A percentile compares a stretch with the other conserved stretches of the same genome.
Evolutionary conservation across 2,329 filamentous ascomycete species (phyloP).

Genomic region (Hypomyces perniciosus): DNA sequence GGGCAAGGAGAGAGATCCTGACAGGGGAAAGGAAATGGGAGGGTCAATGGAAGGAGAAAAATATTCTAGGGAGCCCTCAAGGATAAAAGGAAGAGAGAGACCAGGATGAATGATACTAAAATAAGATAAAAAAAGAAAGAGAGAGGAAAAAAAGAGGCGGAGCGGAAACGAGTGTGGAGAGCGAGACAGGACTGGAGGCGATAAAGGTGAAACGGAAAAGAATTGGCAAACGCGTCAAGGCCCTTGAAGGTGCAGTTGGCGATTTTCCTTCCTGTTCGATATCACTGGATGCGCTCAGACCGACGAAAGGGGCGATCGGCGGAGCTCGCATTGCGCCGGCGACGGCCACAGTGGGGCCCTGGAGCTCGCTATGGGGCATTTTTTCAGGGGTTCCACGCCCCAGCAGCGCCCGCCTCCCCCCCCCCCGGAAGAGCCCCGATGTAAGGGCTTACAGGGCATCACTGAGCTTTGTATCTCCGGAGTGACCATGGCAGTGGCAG

Average conservation of each 20-base stretch:
- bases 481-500: too few species aligned
- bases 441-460: too few species aligned
- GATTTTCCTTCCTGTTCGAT: not conserved
- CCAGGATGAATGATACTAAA: constrained; percentile 19
- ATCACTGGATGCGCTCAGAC: not conserved
- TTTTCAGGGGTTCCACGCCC: not conserved
- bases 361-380: not conserved
- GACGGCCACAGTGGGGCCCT: constrained; percentile 7
- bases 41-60: not conserved
- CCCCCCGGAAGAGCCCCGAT: too few species aligned
- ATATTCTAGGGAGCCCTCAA: not conserved
- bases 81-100: constrained; percentile 4
- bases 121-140: constrained; percentile 10
- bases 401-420: too few species aligned
- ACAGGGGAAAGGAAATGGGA: constrained; percentile 13
- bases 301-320: constrained; percentile 4
- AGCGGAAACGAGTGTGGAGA: constrained; percentile 8
- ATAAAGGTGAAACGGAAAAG: not conserved
- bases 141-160: constrained; percentile 8
- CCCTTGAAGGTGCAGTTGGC: not conserved
- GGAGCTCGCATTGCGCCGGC: not conserved
- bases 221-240: not conserved
- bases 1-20: constrained; percentile 13
- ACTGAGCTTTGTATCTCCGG: too few species aligned
- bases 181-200: not conserved